Base-by-base conservation (phyloP, 192 early-diverging fungal species). In the Backusella psychrophila region DNA sequence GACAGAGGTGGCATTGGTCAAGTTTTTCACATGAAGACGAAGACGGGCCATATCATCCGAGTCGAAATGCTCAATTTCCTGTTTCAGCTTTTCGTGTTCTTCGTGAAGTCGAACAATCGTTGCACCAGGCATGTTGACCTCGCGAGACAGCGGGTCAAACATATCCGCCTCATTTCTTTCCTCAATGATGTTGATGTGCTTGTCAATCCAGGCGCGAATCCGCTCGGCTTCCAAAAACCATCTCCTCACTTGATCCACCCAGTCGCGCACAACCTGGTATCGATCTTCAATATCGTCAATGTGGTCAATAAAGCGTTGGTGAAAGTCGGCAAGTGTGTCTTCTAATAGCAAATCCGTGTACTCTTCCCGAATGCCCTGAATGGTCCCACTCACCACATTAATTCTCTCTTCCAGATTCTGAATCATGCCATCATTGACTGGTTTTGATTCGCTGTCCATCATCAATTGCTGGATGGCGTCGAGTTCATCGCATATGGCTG, bases 21-120 rank as follows among this genome's bases (percentile, higher is more conserved):
- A 67, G n/a, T 33, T 70, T 76, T 80, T 82, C 11, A 77, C 83
- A 70, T 82, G 83, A 36, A 72, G 63, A 19, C 78, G 75, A 39
- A 85, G 44, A n/a, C 77, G 78, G 34, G 63, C 74, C 67, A 85
- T 77, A 66, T 85, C 83, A 36, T 79, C 75, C 4, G 78, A 31
- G 56, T 82, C 72, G 66, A 85, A 82, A 34, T 74, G 70, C 15
- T 82, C 83, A 34, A 80, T 66, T n/a, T 82, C 78, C 53, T 56
- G 66, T 39, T 81, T 75, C 29, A 84, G 42, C 38, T 78, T 73
- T 36, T 78, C 74, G 21, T 82, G 73, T 29, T 82, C 81, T 14
- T 75, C 66, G 66, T 80, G 74, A 23, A 78, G 42, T 23, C 52
- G 52, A 29, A 78, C 71, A 9, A 44, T 71, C 1, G 35, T 38